Evolutionary conservation across 768 basidiomycete genomes (phyloP), one percentile per base, ranked within the genome.

Genomic region (Rhizopogon vinicolor): DNA sequence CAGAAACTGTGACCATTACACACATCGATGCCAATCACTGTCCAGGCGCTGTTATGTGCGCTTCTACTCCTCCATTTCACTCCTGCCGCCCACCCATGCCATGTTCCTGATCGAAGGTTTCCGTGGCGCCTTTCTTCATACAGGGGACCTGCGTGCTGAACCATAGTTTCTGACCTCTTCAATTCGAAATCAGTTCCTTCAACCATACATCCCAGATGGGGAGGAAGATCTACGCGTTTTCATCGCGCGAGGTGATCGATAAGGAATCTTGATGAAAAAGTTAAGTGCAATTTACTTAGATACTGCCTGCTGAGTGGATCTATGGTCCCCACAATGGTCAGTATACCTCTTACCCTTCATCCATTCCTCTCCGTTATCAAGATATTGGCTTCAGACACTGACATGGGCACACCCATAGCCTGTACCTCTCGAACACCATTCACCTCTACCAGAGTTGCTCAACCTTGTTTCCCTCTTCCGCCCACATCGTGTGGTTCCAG

Each of bases 11-110:
- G 9, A 84, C 78, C 0, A 78, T 97, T 54, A 95, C 93, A 0
- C 77, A 89, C 9, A 69, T 97, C 7, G 91, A 95, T 63, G 94
- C 95, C 0, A 97, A 97, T 64, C 95, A 98, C 67, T 97, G 94
- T 66, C 95, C 93, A 10, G 95, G 95, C 0, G 87, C 93, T 0
- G 87, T 93, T 41, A 96, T 98, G 94, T 93, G 63, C 28, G 84
- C 71, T 4, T 29, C 18, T 18, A 8, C 22, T 41, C 7, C 37
- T 0, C 7, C 28, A 25, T 35, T 6, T 35, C 19, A 25, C 41
- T 42, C 43, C 19, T 31, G 18, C 12, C 22, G 31, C 22, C 28
- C 39, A 48, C 51, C 44, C 29, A 54, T 8, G 8, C 9, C 31
- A 25, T 25, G 25, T 25, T 89, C 63, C 78, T 94, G 16, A 82